Evolutionary conservation across 1,139 yeast species (phyloP).

Genomic region (Debaryomyces udenii): DNA sequence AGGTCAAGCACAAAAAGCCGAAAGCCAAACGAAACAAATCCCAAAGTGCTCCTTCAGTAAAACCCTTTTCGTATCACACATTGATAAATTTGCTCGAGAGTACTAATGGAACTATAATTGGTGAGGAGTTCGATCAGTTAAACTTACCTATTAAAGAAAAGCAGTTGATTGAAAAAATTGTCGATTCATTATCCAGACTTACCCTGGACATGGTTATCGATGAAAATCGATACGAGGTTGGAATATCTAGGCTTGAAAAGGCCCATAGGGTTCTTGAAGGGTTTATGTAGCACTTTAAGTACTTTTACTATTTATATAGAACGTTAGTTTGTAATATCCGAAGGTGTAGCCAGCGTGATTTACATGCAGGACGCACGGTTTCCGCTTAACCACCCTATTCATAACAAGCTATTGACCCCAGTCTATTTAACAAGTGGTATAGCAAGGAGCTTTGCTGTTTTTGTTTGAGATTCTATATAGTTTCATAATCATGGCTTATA

Average conservation of each 20-base stretch:
- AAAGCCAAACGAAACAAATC: conserved; percentile 19
- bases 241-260: conserved; percentile 74
- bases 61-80: conserved; percentile 62
- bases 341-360: too few relatives aligned
- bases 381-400: too few relatives aligned
- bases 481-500: background rate
- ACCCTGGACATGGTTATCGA: conserved; percentile 90
- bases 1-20: conserved; percentile 21
- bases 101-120: conserved; percentile 64
- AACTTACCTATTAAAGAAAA: conserved; percentile 79
- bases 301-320: too few relatives aligned
- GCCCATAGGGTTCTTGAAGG: conserved; percentile 89
- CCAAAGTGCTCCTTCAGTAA: conserved; percentile 22
- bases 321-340: too few relatives aligned
- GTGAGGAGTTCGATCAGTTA: conserved; percentile 72
- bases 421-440: too few relatives aligned
- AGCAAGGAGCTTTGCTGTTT: too few relatives aligned
- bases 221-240: conserved; percentile 76
- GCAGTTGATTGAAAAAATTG: conserved; percentile 77
- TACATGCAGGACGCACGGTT: too few relatives aligned
- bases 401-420: too few relatives aligned
- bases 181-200: conserved; percentile 79
- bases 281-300: conserved; percentile 37
- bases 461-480: background rate
- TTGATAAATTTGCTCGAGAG: conserved; percentile 60